A percentile compares a stretch with the other conserved stretches of the same genome.
Conservation (phyloP, 192 early-diverging fungal species). For the Coemansia sp. region DNA sequence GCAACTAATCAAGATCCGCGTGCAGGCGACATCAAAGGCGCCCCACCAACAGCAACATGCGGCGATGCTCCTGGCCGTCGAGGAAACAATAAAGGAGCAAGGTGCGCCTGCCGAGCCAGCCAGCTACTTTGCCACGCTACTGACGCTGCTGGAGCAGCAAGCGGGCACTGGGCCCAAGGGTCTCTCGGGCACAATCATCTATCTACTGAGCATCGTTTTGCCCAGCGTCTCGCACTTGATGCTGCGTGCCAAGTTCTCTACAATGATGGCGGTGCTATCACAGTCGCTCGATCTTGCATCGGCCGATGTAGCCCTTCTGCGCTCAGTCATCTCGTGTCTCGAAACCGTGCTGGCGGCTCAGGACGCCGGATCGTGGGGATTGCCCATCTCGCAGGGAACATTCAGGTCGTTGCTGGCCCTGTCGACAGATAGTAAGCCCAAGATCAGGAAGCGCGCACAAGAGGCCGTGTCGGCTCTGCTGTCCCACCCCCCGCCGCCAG, state of each 20-base stretch:
- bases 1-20: constrained; percentile 54
- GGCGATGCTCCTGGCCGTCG: constrained; percentile 71
- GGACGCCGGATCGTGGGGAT: constrained; percentile 75
- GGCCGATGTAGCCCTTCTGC: constrained; percentile 81
- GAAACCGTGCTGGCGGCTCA: constrained; percentile 79
- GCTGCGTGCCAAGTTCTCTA: constrained; percentile 67
- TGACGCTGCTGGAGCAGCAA: constrained; percentile 75
- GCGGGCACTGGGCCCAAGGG: constrained; percentile 50
- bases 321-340: constrained; percentile 77
- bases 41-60: constrained; percentile 86
- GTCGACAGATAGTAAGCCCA: constrained; percentile 82
- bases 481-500: constrained; percentile 72
- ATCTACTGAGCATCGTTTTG: constrained; percentile 81
- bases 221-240: constrained; percentile 63
- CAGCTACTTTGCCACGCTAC: constrained; percentile 89
- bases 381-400: constrained; percentile 68
- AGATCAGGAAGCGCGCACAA: constrained; percentile 87
- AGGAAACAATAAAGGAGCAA: constrained; percentile 85
- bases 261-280: constrained; percentile 65
- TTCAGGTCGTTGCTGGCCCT: constrained; percentile 78
- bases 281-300: constrained; percentile 62
- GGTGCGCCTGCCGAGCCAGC: constrained; percentile 67
- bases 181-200: constrained; percentile 68
- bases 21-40: constrained; percentile 75
- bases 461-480: constrained; percentile 79